These are phyloP conservation scores for Globisporangium okanoganense DNA, from an alignment of 352 stramenopile species.

Conservation along the genomic window DNA sequence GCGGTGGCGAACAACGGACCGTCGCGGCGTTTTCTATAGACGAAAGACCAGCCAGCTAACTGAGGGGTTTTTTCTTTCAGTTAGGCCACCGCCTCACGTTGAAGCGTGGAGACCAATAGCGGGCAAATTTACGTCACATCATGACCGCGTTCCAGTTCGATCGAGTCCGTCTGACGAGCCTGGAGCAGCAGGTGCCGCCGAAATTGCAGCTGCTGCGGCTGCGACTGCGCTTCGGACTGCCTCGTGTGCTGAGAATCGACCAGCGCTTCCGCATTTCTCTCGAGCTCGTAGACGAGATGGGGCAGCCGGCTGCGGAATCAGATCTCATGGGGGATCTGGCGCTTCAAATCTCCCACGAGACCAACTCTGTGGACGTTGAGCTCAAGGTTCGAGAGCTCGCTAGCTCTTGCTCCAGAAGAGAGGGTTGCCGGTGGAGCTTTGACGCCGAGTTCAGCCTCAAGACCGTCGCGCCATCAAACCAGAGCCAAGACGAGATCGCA, in stretches of 20 bases:
- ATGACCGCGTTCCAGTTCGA: conserved; percentile 19
- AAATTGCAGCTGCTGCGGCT: conserved; percentile 34
- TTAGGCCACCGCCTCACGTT: no score
- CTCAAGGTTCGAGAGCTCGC: neutral
- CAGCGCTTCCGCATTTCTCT: conserved; percentile 32
- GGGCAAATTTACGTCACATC: neutral
- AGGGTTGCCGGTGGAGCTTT: conserved; percentile 7
- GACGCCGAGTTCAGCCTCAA: conserved; percentile 4
- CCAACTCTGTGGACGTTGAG: neutral
- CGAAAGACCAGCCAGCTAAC: no score
- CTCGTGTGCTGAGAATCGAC: conserved; percentile 16
- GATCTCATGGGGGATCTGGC: neutral
- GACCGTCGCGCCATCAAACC: neutral
- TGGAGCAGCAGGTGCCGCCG: conserved; percentile 14
- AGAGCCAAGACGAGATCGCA: neutral
- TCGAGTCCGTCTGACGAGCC: neutral
- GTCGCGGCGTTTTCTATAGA: no score
- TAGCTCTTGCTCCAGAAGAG: neutral
- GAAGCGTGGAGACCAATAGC: no score
- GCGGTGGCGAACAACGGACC: no score
- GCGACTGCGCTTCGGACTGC: conserved; percentile 42
- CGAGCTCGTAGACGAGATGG: conserved; percentile 61
- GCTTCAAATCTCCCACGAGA: conserved; percentile 1
- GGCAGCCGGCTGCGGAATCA: conserved; percentile 15
- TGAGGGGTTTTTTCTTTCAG: no score